A percentile compares a stretch with the other conserved stretches of the same genome.
These are phyloP conservation scores for Conoideocrella luteorostrata DNA, from an alignment of 2,329 filamentous ascomycete species.

Conservation along the genomic window DNA sequence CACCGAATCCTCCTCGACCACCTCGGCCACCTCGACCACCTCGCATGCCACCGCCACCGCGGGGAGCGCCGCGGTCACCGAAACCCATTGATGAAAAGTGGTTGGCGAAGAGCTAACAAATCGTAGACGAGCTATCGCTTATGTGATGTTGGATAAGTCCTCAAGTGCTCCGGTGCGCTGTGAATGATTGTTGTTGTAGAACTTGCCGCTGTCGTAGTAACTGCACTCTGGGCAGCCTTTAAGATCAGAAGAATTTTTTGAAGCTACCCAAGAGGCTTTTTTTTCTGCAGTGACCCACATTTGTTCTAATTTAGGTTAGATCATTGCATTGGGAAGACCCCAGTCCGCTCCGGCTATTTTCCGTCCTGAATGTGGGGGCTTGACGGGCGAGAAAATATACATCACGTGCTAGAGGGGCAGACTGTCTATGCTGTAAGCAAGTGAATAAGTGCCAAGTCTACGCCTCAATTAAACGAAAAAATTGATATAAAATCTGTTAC, in stretches of 20 bases:
- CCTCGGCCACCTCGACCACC: constrained; percentile 20
- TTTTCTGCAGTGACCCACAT: constrained; percentile 14
- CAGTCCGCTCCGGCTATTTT: constrained; percentile 13
- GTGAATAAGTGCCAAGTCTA: not conserved
- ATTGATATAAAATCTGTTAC: too few species aligned
- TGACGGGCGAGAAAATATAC: too few species aligned
- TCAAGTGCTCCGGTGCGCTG: constrained; percentile 3
- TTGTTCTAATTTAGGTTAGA: constrained; percentile 12
- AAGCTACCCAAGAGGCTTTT: constrained; percentile 23
- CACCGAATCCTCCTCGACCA: constrained; percentile 22
- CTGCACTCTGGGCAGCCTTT: constrained; percentile 4
- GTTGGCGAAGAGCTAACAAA: not conserved
- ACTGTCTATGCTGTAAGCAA: not conserved
- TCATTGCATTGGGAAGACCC: not conserved
- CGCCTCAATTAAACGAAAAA: not conserved
- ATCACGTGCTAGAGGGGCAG: constrained; percentile 3
- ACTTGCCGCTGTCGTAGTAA: constrained; percentile 13
- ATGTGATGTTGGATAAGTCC: not conserved
- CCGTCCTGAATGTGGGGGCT: not conserved
- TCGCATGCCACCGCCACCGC: constrained; percentile 14
- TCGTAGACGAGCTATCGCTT: not conserved
- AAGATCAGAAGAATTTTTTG: constrained; percentile 31
- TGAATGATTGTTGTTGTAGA: constrained; percentile 6
- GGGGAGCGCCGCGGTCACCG: constrained; percentile 17
- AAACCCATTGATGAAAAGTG: constrained; percentile 20